Base-by-base conservation (phyloP, 192 early-diverging fungal genomes). In the Glomus cerebriforme region DNA sequence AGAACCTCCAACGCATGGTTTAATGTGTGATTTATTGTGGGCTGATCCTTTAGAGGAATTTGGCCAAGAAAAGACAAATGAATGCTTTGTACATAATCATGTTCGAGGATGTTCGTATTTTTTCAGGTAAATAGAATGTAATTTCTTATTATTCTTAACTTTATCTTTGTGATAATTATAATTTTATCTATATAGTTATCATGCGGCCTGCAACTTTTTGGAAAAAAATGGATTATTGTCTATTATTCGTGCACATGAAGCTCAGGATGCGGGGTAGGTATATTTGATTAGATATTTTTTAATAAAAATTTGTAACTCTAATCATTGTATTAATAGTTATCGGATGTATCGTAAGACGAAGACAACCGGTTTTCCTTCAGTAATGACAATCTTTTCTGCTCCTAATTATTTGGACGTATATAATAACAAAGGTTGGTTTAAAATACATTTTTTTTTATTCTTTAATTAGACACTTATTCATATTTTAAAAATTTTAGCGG, bases 351-450 rank as follows among this genome's bases (percentile, higher is more conserved):
- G 94, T 66, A 97, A 97, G 81, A 99, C 92, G 66, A 90, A 92
- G 78, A 90, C 96, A 13, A 97, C 96, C 7, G 95, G 94, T 4
- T 98, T 98, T 79, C 97, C 97, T 15, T 94, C 96, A 6, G 96
- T 98, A 3, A 98, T 98, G 85, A 98, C 97, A 13, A 96, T 99
- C 59, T 99, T 99, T 80, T 97, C 96, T 26, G 97, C 97, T 64
- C 97, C 97, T 62, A 99, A 99, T 84, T 99, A 99, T 82, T 88
- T 99, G 45, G 97, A 98, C 81, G 93, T 98, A 12, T 99, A 99
- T 86, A 97, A 97, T 86, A 99, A 99, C 89, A 99, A 99, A 86
- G 84, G 84, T 85, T 68, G 49, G 59, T 86, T 26, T 45, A 66
- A n/a, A 19, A 58, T 49, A 5, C 67, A 13, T 58, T 43, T 24